Evolutionary conservation across 371 early-diverging fungal genomes (phyloP).

Genomic region (Chytridium lagenaria): DNA sequence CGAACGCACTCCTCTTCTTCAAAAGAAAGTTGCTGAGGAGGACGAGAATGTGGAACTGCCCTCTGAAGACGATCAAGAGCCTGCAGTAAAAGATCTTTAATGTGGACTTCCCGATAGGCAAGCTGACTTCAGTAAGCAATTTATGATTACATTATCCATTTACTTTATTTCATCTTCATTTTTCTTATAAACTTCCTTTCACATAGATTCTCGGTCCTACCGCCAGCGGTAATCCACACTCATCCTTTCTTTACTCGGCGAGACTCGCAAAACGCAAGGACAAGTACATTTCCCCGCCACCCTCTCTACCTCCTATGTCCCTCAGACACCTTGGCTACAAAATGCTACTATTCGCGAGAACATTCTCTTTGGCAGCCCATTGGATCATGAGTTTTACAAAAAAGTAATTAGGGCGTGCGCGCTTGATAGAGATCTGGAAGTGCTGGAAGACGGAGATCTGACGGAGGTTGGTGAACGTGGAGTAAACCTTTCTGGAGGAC

Average conservation of each 20-base stretch:
- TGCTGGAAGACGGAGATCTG: slow-evolving; percentile 73
- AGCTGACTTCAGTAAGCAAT: slow-evolving; percentile 64
- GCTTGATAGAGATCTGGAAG: slow-evolving; percentile 75
- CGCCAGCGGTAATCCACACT: slow-evolving; percentile 68
- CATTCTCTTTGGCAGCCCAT: slow-evolving; percentile 50
- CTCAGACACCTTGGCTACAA: slow-evolving; percentile 54
- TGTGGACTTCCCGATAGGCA: slow-evolving; percentile 61
- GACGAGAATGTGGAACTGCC: slow-evolving; percentile 5
- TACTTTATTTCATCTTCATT: too few relatives aligned
- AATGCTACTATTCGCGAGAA: slow-evolving; percentile 58
- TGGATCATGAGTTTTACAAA: slow-evolving; percentile 42
- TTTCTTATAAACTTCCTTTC: slow-evolving; percentile 50
- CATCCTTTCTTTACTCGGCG: slow-evolving; percentile 39
- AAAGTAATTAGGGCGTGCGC: slow-evolving; percentile 54
- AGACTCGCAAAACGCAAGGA: slow-evolving; percentile 7
- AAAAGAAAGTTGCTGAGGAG: neutral
- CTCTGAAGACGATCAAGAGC: neutral
- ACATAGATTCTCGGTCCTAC: slow-evolving; percentile 60
- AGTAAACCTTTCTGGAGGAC: slow-evolving; percentile 71
- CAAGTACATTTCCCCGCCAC: neutral
- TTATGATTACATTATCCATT: too few relatives aligned
- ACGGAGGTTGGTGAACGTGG: slow-evolving; percentile 87
- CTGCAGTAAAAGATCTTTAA: slow-evolving; percentile 25
- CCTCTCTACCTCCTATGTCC: slow-evolving; percentile 43
- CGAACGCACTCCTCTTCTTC: too few relatives aligned